Conservation (phyloP, 2,329 filamentous ascomycete genomes). For the Aspergillus floridensis region DNA sequence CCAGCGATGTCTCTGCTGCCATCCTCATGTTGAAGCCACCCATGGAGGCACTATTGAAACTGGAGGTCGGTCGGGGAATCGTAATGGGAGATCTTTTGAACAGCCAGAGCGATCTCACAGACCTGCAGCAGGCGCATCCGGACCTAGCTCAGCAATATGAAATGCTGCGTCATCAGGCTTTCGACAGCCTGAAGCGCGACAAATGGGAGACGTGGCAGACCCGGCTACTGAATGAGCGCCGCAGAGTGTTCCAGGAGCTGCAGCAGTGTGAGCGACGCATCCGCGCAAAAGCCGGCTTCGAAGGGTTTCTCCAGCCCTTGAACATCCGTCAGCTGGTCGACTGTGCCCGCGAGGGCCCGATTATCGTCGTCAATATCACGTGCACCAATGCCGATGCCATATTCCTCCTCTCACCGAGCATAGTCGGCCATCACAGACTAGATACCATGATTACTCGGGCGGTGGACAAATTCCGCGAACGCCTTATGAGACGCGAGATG, state of each 20-base stretch:
- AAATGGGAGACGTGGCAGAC: too few relatives aligned
- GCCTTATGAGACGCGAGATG: too few relatives aligned
- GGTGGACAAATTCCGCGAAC: too few relatives aligned
- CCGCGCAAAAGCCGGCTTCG: not conserved
- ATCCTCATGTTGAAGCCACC: not conserved
- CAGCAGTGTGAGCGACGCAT: not conserved
- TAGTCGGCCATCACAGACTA: not conserved
- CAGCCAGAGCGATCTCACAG: too few relatives aligned
- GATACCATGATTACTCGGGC: too few relatives aligned
- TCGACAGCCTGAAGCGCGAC: not conserved
- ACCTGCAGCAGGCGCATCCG: not conserved
- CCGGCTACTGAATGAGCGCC: too few relatives aligned
- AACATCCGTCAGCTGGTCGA: not conserved
- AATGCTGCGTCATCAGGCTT: not conserved
- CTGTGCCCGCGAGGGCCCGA: not conserved
- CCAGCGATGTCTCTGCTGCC: not conserved
- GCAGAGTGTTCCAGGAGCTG: not conserved
- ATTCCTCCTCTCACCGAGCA: not conserved
- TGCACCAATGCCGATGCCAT: not conserved
- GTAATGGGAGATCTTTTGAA: not conserved
- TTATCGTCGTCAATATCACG: not conserved
- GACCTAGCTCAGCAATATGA: not conserved
- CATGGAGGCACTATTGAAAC: not conserved
- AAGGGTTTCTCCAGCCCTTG: not conserved
- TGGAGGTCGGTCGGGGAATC: not conserved